Evolutionary conservation across 75 land plant species (phyloP).

Genomic region (Chamaecyparis obtusa): DNA sequence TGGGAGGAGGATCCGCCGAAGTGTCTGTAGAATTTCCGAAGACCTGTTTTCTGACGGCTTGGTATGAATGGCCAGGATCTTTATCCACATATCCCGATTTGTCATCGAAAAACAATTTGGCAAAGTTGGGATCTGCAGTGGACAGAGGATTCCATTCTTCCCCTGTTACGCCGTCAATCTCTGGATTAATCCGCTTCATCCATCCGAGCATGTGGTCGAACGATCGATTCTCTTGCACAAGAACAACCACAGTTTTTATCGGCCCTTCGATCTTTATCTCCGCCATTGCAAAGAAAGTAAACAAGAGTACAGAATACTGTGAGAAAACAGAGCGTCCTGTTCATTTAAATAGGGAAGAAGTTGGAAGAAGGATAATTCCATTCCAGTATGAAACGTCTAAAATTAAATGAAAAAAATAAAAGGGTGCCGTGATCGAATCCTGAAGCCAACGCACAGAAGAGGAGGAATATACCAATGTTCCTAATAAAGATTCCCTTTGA

Average conservation of each 20-base stretch:
- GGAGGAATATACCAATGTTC: no score
- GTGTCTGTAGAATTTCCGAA: slow-evolving; percentile 20
- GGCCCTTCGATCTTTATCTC: slow-evolving; percentile 24
- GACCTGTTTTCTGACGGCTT: slow-evolving; percentile 43
- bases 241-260: slow-evolving; percentile 77
- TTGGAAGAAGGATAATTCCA: no score
- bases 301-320: neutral
- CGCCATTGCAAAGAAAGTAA: neutral
- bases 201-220: no score
- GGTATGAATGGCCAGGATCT: slow-evolving; percentile 92
- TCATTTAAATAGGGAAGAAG: no score
- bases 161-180: slow-evolving; percentile 83
- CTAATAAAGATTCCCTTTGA: no score
- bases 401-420: no score
- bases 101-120: slow-evolving; percentile 51
- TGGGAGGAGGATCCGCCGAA: slow-evolving; percentile 43
- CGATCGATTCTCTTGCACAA: no score
- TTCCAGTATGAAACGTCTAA: no score
- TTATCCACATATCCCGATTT: slow-evolving; percentile 71
- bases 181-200: no score
- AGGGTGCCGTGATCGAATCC: no score
- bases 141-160: slow-evolving; percentile 61
- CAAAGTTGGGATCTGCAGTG: slow-evolving; percentile 48
- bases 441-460: no score
- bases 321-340: neutral